Base-by-base conservation (phyloP, 2,329 filamentous ascomycete species). In the Fusarium sororula region DNA sequence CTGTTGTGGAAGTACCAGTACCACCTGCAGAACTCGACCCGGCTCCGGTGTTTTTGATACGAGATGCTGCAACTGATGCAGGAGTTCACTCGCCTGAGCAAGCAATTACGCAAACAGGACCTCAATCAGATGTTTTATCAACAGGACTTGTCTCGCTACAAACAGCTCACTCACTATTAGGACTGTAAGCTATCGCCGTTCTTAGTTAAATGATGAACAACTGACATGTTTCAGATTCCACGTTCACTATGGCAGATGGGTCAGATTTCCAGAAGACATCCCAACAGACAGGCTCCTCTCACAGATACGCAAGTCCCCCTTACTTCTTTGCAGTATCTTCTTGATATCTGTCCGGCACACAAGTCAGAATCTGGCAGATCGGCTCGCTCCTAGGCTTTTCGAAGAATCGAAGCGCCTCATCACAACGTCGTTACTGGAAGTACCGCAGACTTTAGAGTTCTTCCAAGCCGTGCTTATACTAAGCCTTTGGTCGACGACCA, bases 401-500 rank as follows among this genome's bases (percentile, higher is more conserved):
- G 41, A 71, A n/a, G 76, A 80, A 41, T 70, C 74, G 7, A 77
- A 78, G 39, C 41, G 65, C 1, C 72, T 79, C 4, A 39, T 78
- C 1, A 60, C 70, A 2, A 15, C 66, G 0, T 66, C 73, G 4
- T 24, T 80, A 2, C 66, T 80, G 1, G 54, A 61, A 3, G 71
- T 75, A 0, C 68, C 70, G 1, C 76, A 79, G 30, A 35, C 53
- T 2, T 61, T 75, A 6, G 76, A 77, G 24, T 78, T 75, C 45
- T 79, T 79, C n/a, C 78, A 79, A 7, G 75, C 78, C 3, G 50
- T 60, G 0, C 59, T 80, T 2, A 73, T 80, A 22, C 47, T 79
- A 3, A 78, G 78, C 24, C 55, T 80, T 1, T 80, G 78, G 78
- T 80, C 78, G 1, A 79, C 78, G 1, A 79, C 78, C 2, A 74